Evolutionary conservation across 2,329 filamentous ascomycete genomes (phyloP).

Genomic region (Aspergillus awamori): DNA sequence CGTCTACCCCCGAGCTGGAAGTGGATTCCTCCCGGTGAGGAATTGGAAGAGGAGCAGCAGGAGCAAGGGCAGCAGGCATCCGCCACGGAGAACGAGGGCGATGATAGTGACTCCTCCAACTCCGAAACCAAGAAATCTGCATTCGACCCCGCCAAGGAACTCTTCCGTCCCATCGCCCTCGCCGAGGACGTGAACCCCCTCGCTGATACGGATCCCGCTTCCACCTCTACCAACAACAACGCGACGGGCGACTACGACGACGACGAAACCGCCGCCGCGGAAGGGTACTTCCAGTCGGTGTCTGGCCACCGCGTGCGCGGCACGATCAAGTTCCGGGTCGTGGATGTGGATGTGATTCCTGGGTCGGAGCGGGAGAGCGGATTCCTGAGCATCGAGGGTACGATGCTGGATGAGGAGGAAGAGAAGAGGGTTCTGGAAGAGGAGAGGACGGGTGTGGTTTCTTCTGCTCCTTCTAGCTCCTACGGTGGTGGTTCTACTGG

Average conservation of each 20-base stretch:
- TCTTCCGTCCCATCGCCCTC: slow-evolving; percentile 28
- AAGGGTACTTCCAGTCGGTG: slow-evolving; percentile 76
- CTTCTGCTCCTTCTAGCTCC: not conserved
- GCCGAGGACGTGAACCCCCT: slow-evolving; percentile 5
- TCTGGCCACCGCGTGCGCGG: slow-evolving; percentile 70
- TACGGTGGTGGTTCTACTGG: not conserved
- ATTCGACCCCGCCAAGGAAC: slow-evolving; percentile 44
- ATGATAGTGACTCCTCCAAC: slow-evolving; percentile 16
- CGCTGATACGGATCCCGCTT: slow-evolving; percentile 31
- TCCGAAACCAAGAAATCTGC: slow-evolving; percentile 10
- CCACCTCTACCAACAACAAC: slow-evolving; percentile 16
- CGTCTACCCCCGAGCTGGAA: slow-evolving; percentile 77
- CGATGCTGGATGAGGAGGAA: slow-evolving; percentile 71
- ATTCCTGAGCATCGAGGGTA: slow-evolving; percentile 84
- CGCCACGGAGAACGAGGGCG: slow-evolving; percentile 29
- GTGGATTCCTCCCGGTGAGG: slow-evolving; percentile 67
- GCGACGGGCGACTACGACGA: slow-evolving; percentile 37
- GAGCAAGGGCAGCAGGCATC: not conserved
- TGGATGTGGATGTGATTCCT: slow-evolving; percentile 74
- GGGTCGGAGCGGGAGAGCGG: slow-evolving; percentile 72
- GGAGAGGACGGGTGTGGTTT: slow-evolving; percentile 45
- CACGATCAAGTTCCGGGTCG: slow-evolving; percentile 74
- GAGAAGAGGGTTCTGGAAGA: slow-evolving; percentile 63
- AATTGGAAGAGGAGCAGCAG: slow-evolving; percentile 25
- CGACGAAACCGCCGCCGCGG: slow-evolving; percentile 57